A percentile compares a stretch with the other conserved stretches of the same genome.
Conservation (phyloP, 805 yeast genomes). For the Torulaspora delbrueckii region DNA sequence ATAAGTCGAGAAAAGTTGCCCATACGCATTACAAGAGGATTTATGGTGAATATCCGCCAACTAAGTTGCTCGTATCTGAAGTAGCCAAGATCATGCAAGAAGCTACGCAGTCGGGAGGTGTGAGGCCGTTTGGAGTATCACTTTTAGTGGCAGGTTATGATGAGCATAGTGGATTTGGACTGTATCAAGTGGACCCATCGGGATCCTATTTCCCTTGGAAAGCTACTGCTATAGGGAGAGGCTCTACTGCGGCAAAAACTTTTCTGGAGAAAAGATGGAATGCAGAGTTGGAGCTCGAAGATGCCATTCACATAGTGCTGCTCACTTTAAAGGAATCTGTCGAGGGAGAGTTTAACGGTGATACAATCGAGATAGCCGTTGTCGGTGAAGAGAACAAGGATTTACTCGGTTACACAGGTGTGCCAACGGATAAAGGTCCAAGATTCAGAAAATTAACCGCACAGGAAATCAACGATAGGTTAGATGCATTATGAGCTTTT, state of each 20-base stretch:
- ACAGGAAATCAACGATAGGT: conserved; percentile 92
- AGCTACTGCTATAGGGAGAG: conserved; percentile 98
- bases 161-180: conserved; percentile 63
- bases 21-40: conserved; percentile 89
- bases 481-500: conserved; percentile 69
- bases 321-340: conserved; percentile 92
- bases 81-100: conserved; percentile 97
- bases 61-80: conserved; percentile 87
- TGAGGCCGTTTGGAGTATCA: conserved; percentile 97
- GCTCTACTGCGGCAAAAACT: conserved; percentile 93
- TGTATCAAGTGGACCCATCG: conserved; percentile 96
- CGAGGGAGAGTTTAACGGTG: conserved; percentile 97
- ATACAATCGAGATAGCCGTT: conserved; percentile 86
- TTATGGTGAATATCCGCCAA: conserved; percentile 96
- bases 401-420: conserved; percentile 81
- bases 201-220: conserved; percentile 99
- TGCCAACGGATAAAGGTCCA: conserved; percentile 73
- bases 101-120: conserved; percentile 98
- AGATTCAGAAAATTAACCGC: conserved; percentile 77
- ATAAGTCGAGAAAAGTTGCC: conserved; percentile 87
- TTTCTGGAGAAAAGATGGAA: conserved; percentile 98
- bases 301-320: conserved; percentile 94
- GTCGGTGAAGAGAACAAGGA: conserved; percentile 80
- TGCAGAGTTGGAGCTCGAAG: conserved; percentile 93
- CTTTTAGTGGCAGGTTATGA: conserved; percentile 92